Evolutionary conservation across 768 basidiomycete species (phyloP).

Genomic region (Tulasnella sp.): DNA sequence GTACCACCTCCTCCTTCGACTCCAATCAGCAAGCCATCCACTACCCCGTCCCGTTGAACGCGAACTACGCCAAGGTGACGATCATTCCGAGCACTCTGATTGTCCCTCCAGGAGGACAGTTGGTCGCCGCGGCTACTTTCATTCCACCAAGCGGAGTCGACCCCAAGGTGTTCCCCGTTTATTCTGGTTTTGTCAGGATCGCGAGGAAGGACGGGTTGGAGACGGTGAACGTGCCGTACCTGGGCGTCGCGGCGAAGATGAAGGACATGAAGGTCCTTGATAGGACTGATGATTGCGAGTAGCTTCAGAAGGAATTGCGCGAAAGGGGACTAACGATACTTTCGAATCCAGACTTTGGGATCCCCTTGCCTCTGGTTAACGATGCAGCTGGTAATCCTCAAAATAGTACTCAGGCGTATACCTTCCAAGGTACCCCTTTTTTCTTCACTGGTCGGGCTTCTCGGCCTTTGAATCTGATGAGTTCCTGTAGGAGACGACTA

Average conservation of each 20-base stretch:
- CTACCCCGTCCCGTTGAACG: slow-evolving; percentile 43
- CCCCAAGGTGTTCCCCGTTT: no score
- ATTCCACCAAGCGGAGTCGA: slow-evolving; percentile 34
- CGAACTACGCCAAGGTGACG: slow-evolving; percentile 33
- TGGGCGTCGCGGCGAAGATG: slow-evolving; percentile 38
- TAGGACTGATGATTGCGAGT: slow-evolving; percentile 23
- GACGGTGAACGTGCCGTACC: slow-evolving; percentile 26
- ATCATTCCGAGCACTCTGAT: slow-evolving; percentile 35
- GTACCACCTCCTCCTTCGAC: slow-evolving; percentile 38
- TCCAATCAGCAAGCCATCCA: slow-evolving; percentile 30
- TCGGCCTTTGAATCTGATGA: not conserved
- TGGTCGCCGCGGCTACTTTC: slow-evolving; percentile 34
- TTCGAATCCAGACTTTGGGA: not conserved
- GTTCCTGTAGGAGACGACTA: not conserved
- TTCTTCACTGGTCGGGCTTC: not conserved
- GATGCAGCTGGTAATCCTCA: not conserved
- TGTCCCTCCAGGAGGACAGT: slow-evolving; percentile 34
- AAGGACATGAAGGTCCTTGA: no score
- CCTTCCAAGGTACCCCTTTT: not conserved
- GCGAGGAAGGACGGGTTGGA: slow-evolving; percentile 27
- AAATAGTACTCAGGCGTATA: not conserved
- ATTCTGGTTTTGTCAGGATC: no score
- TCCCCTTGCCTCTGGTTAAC: not conserved
- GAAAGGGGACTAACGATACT: not conserved
- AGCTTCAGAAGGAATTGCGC: not conserved